Conservation (phyloP, 257 asterid species). For the Cinchona pubescens region DNA sequence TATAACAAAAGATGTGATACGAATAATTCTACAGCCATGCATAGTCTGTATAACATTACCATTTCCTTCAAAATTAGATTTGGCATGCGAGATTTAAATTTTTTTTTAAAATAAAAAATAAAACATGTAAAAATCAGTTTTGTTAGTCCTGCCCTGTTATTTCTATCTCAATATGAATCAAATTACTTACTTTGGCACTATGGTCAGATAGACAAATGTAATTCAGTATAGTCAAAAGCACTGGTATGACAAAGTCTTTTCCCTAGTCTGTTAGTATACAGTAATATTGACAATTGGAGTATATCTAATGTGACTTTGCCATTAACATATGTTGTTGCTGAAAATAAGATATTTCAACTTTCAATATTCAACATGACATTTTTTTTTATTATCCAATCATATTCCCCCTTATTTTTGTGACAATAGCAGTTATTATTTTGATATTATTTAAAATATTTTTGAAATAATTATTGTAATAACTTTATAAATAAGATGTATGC, state of each 20-base stretch:
- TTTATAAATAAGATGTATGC: no score
- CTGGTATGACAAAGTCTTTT: not conserved
- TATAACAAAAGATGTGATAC: not conserved
- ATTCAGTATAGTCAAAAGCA: not conserved
- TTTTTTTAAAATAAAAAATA: no score
- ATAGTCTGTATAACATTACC: not conserved
- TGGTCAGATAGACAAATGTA: not conserved
- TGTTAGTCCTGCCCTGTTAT: not conserved
- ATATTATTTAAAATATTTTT: no score
- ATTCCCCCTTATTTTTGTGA: no score
- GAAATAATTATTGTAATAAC: no score
- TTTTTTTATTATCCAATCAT: not conserved
- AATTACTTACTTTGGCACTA: not conserved
- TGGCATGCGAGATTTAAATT: not conserved
- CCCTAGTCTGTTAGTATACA: no score
- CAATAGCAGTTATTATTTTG: no score
- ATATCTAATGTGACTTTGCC: not conserved
- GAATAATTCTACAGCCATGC: not conserved
- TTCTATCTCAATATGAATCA: not conserved
- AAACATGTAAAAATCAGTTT: no score
- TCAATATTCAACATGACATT: not conserved
- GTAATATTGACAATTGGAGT: not conserved
- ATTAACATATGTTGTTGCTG: not conserved
- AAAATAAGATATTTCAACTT: not conserved
- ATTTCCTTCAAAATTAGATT: not conserved